Conservation (phyloP, 1,284 basidiomycete species). For the Bjerkandera adusta region DNA sequence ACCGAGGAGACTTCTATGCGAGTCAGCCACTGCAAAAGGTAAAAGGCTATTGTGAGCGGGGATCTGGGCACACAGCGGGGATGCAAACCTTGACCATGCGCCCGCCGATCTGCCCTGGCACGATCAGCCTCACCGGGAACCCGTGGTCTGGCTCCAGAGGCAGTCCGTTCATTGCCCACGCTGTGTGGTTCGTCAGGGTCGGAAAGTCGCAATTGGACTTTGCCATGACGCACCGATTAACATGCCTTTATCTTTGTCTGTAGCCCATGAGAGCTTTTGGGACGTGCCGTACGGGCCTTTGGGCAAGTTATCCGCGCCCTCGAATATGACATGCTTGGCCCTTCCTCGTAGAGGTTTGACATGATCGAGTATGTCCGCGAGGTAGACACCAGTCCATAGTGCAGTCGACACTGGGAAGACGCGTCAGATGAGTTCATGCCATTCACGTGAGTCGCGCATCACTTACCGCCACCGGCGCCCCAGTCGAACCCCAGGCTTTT, state of each 20-base stretch:
- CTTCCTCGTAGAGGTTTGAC: slow-evolving; percentile 40
- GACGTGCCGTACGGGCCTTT: slow-evolving; percentile 70
- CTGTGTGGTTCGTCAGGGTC: slow-evolving; percentile 18
- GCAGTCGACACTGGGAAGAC: slow-evolving; percentile 50
- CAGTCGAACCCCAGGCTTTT: slow-evolving; percentile 63
- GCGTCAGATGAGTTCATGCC: no score
- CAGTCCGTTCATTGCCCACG: slow-evolving; percentile 64
- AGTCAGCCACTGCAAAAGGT: slow-evolving; percentile 52
- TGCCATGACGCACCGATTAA: slow-evolving; percentile 36
- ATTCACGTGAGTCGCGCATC: not conserved
- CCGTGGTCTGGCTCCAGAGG: slow-evolving; percentile 66
- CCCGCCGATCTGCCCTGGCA: slow-evolving; percentile 69
- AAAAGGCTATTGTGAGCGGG: slow-evolving; percentile 22
- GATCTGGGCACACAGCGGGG: slow-evolving; percentile 8
- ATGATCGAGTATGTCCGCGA: slow-evolving; percentile 55
- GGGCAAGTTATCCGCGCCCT: slow-evolving; percentile 59
- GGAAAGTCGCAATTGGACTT: not conserved
- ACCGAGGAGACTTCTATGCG: slow-evolving; percentile 52
- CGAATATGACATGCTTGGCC: slow-evolving; percentile 60
- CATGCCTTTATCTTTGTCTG: slow-evolving; percentile 51
- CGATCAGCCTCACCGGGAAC: slow-evolving; percentile 58
- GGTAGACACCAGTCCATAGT: slow-evolving; percentile 64
- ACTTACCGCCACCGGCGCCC: slow-evolving; percentile 43
- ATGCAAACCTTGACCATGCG: slow-evolving; percentile 41
- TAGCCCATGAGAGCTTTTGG: slow-evolving; percentile 50